A percentile compares a stretch with the other conserved stretches of the same genome.
Conservation (phyloP, 2,329 filamentous ascomycete species). For the Cryphonectria nitschkei region DNA sequence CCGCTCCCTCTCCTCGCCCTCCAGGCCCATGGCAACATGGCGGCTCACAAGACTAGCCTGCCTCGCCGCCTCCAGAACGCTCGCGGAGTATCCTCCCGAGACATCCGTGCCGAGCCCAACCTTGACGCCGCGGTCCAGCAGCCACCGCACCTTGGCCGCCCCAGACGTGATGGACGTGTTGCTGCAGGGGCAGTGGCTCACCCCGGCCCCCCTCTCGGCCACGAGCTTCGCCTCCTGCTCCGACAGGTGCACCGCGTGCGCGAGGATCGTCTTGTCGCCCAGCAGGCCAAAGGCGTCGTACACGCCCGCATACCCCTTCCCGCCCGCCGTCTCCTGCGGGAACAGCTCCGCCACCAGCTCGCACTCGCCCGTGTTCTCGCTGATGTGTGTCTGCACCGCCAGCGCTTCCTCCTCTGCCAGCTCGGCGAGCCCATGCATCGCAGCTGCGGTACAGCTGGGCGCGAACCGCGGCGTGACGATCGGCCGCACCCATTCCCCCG, state of each 20-base stretch:
- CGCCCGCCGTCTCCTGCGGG: slow-evolving; percentile 48
- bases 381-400: slow-evolving; percentile 86
- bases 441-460: slow-evolving; percentile 60
- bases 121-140: slow-evolving; percentile 74
- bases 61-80: slow-evolving; percentile 79
- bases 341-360: slow-evolving; percentile 72
- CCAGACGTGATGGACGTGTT: slow-evolving; percentile 85
- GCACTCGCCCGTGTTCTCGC: slow-evolving; percentile 79
- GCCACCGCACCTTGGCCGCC: slow-evolving; percentile 71
- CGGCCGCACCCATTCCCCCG: slow-evolving; percentile 67
- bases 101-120: slow-evolving; percentile 92
- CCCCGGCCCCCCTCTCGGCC: slow-evolving; percentile 61
- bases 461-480: slow-evolving; percentile 79
- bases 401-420: slow-evolving; percentile 66
- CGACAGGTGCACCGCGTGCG: slow-evolving; percentile 79
- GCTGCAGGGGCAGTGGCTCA: slow-evolving; percentile 85
- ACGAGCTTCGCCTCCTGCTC: slow-evolving; percentile 70
- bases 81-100: slow-evolving; percentile 82
- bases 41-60: slow-evolving; percentile 80
- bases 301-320: slow-evolving; percentile 67
- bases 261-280: slow-evolving; percentile 74
- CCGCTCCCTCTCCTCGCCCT: slow-evolving; percentile 40
- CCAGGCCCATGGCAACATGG: slow-evolving; percentile 62
- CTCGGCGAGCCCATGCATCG: slow-evolving; percentile 66
- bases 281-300: slow-evolving; percentile 78